Conservation (phyloP, 257 asterid species). For the Forsythia suspensa region DNA sequence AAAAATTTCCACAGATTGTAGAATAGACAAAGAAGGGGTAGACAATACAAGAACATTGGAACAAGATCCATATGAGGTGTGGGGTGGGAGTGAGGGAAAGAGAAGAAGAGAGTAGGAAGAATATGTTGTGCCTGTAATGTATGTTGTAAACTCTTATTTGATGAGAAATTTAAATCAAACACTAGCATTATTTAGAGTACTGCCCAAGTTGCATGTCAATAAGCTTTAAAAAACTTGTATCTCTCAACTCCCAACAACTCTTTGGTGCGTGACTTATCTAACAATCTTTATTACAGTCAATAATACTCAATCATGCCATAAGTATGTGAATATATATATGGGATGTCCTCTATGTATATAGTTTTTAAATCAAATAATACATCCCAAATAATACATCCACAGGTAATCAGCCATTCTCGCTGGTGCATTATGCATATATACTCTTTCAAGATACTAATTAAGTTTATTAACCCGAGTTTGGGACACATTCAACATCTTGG, state of each 20-base stretch:
- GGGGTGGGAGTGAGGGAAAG: too few relatives aligned
- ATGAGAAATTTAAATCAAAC: constrained; percentile 13
- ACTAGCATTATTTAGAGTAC: not conserved
- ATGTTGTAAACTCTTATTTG: constrained; percentile 4
- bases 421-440: not conserved
- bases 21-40: constrained; percentile 46
- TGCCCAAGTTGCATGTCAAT: constrained; percentile 34
- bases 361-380: not conserved
- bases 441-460: not conserved
- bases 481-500: too few relatives aligned
- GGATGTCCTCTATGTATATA: too few relatives aligned
- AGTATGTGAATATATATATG: not conserved
- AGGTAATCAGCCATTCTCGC: not conserved
- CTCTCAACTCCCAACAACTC: constrained; percentile 69
- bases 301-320: not conserved
- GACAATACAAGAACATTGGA: constrained; percentile 25
- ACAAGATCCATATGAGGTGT: constrained; percentile 39
- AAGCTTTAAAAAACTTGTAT: constrained; percentile 29
- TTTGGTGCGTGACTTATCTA: constrained; percentile 25
- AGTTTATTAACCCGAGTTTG: too few relatives aligned
- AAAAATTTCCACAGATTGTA: constrained; percentile 28
- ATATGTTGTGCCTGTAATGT: not conserved
- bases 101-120: not conserved
- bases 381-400: too few relatives aligned
- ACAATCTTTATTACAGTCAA: constrained; percentile 9